Conservation (phyloP, 257 asterid species). For the Plantago ovata region DNA sequence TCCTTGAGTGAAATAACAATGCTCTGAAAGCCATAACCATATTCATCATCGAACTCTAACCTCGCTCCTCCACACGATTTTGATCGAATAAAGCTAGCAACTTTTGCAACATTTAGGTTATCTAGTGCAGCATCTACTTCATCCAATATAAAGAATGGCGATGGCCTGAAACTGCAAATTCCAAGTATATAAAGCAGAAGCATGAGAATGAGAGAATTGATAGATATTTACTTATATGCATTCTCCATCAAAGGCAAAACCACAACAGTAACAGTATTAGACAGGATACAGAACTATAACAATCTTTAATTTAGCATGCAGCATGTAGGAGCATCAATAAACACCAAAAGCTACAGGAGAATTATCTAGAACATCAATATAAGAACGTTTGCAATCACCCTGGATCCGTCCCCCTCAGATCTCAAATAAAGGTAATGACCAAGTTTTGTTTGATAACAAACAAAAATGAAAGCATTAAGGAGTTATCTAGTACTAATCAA, state of each 20-base stretch:
- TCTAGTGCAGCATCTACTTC: constrained; percentile 99
- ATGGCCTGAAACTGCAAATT: constrained; percentile 82
- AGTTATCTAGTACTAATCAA: no score
- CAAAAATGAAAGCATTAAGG: no score
- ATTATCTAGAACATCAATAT: no score
- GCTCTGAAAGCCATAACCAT: constrained; percentile 87
- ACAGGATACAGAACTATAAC: no score
- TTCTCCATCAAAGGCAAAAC: not conserved
- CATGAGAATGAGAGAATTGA: not conserved
- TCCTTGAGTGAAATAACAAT: constrained; percentile 97
- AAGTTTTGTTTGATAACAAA: no score
- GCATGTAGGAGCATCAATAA: no score
- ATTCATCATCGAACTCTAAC: constrained; percentile 36
- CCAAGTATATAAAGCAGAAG: constrained; percentile 8
- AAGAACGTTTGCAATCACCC: no score
- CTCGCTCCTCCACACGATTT: constrained; percentile 83
- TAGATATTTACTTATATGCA: no score
- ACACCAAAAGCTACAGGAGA: no score
- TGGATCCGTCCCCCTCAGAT: no score
- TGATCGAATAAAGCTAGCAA: constrained; percentile 90
- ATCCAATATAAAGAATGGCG: constrained; percentile 94
- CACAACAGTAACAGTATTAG: not conserved
- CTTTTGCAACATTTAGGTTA: constrained; percentile 90
- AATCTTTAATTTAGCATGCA: no score
- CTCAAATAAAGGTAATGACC: no score